Evolutionary conservation across 257 asterid genomes (phyloP), one percentile per base, ranked within the genome.

Genomic region (Plantago ovata): DNA sequence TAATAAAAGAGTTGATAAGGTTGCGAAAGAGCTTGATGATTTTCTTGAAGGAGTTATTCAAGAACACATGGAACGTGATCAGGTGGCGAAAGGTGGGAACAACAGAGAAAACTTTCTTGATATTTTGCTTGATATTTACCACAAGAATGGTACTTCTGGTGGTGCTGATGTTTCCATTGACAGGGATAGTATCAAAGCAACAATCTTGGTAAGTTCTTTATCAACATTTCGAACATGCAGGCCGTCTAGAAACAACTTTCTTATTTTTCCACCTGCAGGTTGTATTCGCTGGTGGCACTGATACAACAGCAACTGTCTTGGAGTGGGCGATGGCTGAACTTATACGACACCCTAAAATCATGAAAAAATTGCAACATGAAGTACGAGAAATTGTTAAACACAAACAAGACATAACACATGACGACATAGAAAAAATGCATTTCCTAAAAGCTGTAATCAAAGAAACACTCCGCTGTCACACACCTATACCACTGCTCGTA

Each of bases 321-420:
- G 82, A 71, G 1, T 78, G 93, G 93, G 7, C 63, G 0, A 58
- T 71, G 60, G 38, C 76, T 4, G 94, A 85, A 62, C 85, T 83
- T 7, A 7, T 80, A 14, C 54, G 63, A 20, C 62, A 79, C 10
- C 89, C 85, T 1, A 66, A 42, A 6, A 38, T 41, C 13, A 21
- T 69, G 74, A 15, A 65, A 10, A 58, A 14, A 20, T 16, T 83
- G 45, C 75, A 80, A 13, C 22, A 36, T 3, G 81, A 78, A 53
- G 80, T 76, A 24, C 61, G 77, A 46, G 12, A 10, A 45, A 36
- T 28, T 7, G 66, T 61, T 4, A 67, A 46, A 57, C 58, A 10
- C 0, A 68, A 70, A 52, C 5, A 59, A 10, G 70, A 55, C 16
- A 64, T 83, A 67, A 63, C 50, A 0, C 75, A 78, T 23, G 75